These are phyloP conservation scores for Amanita pallidorosea DNA, from an alignment of 768 basidiomycete species.

Conservation along the genomic window DNA sequence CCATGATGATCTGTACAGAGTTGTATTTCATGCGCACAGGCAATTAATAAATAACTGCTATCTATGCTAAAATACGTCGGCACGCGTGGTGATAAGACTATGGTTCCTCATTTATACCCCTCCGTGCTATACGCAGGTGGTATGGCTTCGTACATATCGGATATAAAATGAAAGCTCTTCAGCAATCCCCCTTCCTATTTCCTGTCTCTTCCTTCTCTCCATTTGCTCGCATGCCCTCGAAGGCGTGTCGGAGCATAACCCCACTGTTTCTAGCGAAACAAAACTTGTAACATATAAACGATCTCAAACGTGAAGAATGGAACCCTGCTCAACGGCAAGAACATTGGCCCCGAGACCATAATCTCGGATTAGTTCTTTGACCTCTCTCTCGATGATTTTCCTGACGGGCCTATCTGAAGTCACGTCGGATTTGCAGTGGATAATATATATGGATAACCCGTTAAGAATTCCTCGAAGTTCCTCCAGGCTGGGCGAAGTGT, in stretches of 20 bases:
- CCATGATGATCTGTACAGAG: conserved; percentile 1
- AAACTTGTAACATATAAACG: neutral
- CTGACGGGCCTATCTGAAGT: conserved; percentile 44
- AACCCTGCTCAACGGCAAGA: conserved; percentile 67
- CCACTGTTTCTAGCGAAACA: neutral
- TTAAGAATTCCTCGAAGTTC: conserved; percentile 40
- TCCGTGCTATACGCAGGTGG: no score
- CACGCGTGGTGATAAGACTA: no score
- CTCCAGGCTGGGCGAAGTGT: conserved; percentile 18
- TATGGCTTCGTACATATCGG: no score
- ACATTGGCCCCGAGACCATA: conserved; percentile 64
- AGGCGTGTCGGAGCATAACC: neutral
- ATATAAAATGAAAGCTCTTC: no score
- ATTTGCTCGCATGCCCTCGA: no score
- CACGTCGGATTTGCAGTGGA: conserved; percentile 74
- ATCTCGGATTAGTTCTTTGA: conserved; percentile 47
- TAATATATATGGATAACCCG: conserved; percentile 66
- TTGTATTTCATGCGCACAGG: neutral
- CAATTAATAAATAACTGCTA: neutral
- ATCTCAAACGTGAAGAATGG: conserved; percentile 35
- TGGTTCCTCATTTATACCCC: no score
- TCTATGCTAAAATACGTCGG: no score
- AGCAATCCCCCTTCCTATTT: no score
- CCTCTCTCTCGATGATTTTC: conserved; percentile 65
- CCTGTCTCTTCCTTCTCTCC: no score